These are phyloP conservation scores for Hemisphaericaspora subhashii DNA, from an alignment of 1,139 yeast species.

Conservation along the genomic window DNA sequence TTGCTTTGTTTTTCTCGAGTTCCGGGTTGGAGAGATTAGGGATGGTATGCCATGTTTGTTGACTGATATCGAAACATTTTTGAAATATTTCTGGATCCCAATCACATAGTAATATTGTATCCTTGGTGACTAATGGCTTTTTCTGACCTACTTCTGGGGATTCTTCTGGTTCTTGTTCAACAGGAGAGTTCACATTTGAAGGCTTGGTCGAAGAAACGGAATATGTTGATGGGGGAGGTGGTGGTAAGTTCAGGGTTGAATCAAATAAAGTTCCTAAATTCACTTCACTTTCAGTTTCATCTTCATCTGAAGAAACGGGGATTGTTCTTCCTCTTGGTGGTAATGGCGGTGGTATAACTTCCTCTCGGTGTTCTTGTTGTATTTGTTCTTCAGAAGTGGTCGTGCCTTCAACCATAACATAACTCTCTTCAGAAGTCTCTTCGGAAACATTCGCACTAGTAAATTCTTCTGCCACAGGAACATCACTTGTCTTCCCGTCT, in stretches of 20 bases:
- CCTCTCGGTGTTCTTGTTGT: neutral
- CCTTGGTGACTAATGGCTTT: conserved; percentile 23
- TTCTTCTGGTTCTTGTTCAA: conserved; percentile 13
- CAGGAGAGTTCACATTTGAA: conserved; percentile 25
- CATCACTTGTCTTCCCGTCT: conserved; percentile 7
- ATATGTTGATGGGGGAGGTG: conserved; percentile 19
- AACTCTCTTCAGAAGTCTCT: conserved; percentile 20
- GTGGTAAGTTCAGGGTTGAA: conserved; percentile 24
- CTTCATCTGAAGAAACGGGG: conserved; percentile 11
- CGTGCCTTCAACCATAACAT: conserved; percentile 17
- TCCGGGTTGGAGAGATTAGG: conserved; percentile 52
- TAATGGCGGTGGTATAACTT: conserved; percentile 8
- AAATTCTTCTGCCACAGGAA: conserved; percentile 5
- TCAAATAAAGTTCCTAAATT: conserved; percentile 29
- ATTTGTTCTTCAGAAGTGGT: conserved; percentile 2
- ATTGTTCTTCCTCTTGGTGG: conserved; percentile 7
- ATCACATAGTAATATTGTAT: conserved; percentile 66
- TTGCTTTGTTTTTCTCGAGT: conserved; percentile 46
- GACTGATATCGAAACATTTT: conserved; percentile 49
- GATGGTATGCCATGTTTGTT: conserved; percentile 55
- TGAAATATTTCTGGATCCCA: conserved; percentile 57
- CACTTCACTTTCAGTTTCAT: conserved; percentile 20
- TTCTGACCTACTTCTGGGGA: conserved; percentile 16
- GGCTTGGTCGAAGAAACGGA: conserved; percentile 23
- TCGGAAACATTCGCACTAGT: conserved; percentile 7